phyloP scores from a whole-genome alignment of 202 grass and related monocot species.

The Alloteropsis angusta region DNA sequence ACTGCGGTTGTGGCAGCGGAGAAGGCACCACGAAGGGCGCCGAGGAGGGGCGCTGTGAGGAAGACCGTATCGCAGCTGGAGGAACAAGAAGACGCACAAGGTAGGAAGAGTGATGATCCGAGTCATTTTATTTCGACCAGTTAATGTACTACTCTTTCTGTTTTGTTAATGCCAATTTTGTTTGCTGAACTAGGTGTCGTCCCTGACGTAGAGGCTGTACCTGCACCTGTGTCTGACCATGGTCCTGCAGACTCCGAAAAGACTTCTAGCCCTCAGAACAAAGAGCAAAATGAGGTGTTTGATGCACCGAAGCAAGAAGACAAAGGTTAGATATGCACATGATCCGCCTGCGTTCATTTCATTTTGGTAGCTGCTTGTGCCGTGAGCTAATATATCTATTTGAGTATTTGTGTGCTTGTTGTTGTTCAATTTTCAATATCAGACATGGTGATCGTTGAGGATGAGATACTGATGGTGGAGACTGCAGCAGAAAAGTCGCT shows the following conservation, averaged over 20 bases:
- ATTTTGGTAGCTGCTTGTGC: not conserved
- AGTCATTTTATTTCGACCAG: not conserved
- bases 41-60: not conserved
- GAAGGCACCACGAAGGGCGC: conserved; percentile 4
- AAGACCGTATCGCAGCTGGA: not conserved
- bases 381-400: not conserved
- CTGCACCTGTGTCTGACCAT: not conserved
- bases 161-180: not conserved
- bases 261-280: not conserved
- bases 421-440: not conserved
- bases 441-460: not conserved
- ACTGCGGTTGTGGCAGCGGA: no score
- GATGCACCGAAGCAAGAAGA: not conserved
- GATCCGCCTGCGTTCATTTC: not conserved
- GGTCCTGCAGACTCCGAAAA: not conserved
- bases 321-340: not conserved
- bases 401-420: not conserved
- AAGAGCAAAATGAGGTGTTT: not conserved
- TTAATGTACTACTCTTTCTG: not conserved
- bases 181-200: not conserved
- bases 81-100: not conserved
- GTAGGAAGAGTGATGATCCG: not conserved
- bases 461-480: not conserved
- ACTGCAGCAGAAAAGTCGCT: not conserved
- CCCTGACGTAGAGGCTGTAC: not conserved